phyloP scores from a whole-genome alignment of 257 asterid species.

The Craterostigma plantagineum region DNA sequence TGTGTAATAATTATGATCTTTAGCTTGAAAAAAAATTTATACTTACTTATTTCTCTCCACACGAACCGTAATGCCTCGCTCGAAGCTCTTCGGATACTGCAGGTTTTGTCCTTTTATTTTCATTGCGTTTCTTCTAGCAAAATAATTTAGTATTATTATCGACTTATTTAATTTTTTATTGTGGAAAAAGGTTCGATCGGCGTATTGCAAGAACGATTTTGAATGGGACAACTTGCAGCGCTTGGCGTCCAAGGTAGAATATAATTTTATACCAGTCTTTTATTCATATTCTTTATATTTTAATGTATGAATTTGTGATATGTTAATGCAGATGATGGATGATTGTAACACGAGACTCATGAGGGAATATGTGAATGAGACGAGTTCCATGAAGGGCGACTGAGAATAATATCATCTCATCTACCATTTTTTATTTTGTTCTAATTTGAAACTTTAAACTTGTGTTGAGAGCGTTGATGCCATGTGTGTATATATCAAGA shows the following conservation, averaged over 20 bases:
- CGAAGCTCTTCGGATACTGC: too few relatives aligned
- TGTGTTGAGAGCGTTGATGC: too few relatives aligned
- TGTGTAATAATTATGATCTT: too few relatives aligned
- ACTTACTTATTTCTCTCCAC: background rate
- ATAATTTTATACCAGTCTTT: background rate
- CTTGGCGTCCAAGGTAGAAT: slow-evolving; percentile 38
- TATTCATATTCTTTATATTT: background rate
- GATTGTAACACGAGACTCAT: slow-evolving; percentile 54
- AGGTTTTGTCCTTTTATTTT: background rate
- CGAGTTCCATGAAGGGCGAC: slow-evolving; percentile 15
- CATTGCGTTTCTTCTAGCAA: too few relatives aligned
- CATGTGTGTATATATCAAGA: too few relatives aligned
- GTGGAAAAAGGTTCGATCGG: slow-evolving; percentile 60
- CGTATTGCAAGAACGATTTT: slow-evolving; percentile 64
- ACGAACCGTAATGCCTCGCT: background rate
- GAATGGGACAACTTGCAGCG: slow-evolving; percentile 82
- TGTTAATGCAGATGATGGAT: slow-evolving; percentile 46
- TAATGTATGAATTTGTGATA: background rate
- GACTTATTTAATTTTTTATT: background rate
- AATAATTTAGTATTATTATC: too few relatives aligned
- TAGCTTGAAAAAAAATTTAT: too few relatives aligned
- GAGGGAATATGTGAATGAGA: slow-evolving; percentile 68
- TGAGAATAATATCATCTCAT: too few relatives aligned
- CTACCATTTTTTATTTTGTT: too few relatives aligned
- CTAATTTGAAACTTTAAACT: too few relatives aligned